phyloP scores from a whole-genome alignment of 345 rosid genomes.

The Lenwebbia sp. region DNA sequence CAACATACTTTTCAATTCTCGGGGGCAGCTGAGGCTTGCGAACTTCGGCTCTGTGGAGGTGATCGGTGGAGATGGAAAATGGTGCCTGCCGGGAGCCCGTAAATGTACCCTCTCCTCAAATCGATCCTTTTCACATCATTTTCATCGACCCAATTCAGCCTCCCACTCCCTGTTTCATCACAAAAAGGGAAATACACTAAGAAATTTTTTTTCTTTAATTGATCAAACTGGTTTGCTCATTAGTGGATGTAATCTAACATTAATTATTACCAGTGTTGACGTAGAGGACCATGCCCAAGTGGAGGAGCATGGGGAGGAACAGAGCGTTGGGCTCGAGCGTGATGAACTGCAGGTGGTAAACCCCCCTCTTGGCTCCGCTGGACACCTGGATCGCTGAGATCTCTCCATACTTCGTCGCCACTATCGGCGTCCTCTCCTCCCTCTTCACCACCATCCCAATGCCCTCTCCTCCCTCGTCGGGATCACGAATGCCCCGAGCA shows the following conservation, averaged over 20 bases:
- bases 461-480: neutral
- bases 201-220: neutral
- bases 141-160: conserved; percentile 50
- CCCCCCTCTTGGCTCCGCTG: conserved; percentile 26
- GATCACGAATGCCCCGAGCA: neutral
- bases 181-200: neutral
- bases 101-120: conserved; percentile 53
- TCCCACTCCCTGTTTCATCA: conserved; percentile 36
- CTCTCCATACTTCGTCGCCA: conserved; percentile 41
- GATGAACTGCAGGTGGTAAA: conserved; percentile 58
- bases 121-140: conserved; percentile 23
- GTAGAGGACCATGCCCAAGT: conserved; percentile 70
- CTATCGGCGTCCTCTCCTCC: conserved; percentile 36
- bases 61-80: conserved; percentile 40
- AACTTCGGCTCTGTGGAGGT: too few species aligned
- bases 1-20: too few species aligned
- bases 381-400: conserved; percentile 40
- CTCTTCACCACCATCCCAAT: conserved; percentile 22
- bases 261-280: conserved; percentile 53
- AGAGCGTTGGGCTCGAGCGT: conserved; percentile 71
- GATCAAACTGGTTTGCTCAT: neutral
- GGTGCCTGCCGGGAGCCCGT: conserved; percentile 55
- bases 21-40: too few species aligned
- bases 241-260: neutral
- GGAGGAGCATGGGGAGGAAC: conserved; percentile 84